phyloP scores from a whole-genome alignment of 106 monocot genomes.

The Apostasia shenzhenica region DNA sequence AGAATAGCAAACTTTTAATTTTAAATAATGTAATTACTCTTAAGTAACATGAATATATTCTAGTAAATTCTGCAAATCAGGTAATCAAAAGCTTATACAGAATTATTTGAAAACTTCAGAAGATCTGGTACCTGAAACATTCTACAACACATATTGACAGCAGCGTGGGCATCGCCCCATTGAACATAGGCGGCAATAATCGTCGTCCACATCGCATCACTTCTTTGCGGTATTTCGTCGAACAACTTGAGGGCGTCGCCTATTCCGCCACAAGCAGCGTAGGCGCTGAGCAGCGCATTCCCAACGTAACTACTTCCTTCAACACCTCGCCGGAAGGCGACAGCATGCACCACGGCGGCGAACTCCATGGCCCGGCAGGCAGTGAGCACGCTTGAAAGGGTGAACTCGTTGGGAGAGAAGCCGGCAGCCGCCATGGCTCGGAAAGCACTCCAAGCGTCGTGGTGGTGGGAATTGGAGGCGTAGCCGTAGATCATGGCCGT shows the following conservation, averaged over 20 bases:
- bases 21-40: no score
- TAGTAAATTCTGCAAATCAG: no score
- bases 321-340: slow-evolving; percentile 33
- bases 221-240: slow-evolving; percentile 26
- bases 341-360: slow-evolving; percentile 8
- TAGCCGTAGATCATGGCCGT: slow-evolving; percentile 70
- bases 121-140: slow-evolving; percentile 32
- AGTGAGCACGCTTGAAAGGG: slow-evolving; percentile 37
- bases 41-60: no score
- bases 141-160: slow-evolving; percentile 18
- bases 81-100: no score
- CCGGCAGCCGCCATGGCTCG: slow-evolving; percentile 23
- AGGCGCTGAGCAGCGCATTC: slow-evolving; percentile 41
- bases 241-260: slow-evolving; percentile 33
- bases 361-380: slow-evolving; percentile 19
- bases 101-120: background rate
- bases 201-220: slow-evolving; percentile 46
- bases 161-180: slow-evolving; percentile 22
- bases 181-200: slow-evolving; percentile 50
- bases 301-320: slow-evolving; percentile 18
- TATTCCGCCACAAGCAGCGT: slow-evolving; percentile 14
- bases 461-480: slow-evolving; percentile 16
- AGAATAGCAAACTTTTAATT: no score
- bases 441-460: slow-evolving; percentile 32
- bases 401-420: slow-evolving; percentile 46